These are phyloP conservation scores for Schrenkiella parvula DNA, from an alignment of 345 rosid species.

Conservation along the genomic window DNA sequence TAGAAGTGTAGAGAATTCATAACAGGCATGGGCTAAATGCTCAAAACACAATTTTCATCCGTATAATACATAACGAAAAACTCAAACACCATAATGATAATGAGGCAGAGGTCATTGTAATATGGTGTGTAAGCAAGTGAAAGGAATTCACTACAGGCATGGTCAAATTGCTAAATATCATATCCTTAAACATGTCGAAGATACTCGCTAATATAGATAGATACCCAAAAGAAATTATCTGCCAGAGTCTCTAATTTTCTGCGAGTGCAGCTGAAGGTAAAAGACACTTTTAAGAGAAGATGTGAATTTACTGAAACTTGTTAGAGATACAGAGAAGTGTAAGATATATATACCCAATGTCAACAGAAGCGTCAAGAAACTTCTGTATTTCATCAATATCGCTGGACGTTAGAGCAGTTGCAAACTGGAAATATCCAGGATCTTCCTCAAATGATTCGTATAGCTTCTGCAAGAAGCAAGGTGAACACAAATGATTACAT, in stretches of 20 bases:
- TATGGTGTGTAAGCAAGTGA: neutral
- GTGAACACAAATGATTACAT: neutral
- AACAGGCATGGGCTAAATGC: neutral
- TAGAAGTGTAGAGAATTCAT: neutral
- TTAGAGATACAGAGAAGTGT: conserved; percentile 12
- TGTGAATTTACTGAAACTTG: conserved; percentile 4
- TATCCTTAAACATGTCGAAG: neutral
- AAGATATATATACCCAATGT: conserved; percentile 57
- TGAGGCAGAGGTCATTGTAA: neutral
- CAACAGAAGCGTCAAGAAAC: conserved; percentile 84
- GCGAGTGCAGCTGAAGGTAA: neutral
- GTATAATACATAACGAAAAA: neutral
- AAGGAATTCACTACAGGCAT: neutral
- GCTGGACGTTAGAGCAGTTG: conserved; percentile 73
- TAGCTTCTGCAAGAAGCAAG: conserved; percentile 52
- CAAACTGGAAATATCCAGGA: conserved; percentile 80
- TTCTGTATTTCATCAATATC: conserved; percentile 92
- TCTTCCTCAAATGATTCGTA: conserved; percentile 78
- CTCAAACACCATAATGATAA: neutral
- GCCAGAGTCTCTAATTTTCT: neutral
- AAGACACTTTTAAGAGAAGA: neutral
- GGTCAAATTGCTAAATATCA: neutral
- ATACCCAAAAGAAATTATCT: neutral
- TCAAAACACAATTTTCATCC: neutral
- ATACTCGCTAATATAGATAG: neutral